These are phyloP conservation scores for Diaporthe caulivora DNA, from an alignment of 2,329 filamentous ascomycete genomes.

Conservation along the genomic window DNA sequence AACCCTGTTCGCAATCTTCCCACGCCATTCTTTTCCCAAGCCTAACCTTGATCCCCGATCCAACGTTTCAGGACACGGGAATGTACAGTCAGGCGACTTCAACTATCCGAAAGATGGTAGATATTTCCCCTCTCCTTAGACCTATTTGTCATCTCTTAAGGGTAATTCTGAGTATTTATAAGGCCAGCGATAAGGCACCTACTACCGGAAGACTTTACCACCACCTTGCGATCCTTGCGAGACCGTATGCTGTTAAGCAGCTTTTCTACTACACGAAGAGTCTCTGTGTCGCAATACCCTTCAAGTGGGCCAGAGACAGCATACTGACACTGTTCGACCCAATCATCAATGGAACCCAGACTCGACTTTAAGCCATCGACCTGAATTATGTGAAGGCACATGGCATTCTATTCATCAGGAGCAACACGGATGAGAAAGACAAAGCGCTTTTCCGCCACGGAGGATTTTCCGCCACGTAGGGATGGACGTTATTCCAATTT, in stretches of 20 bases:
- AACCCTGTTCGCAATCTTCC: no score
- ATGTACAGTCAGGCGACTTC: no score
- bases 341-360: conserved; percentile 52
- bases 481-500: no score
- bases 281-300: conserved; percentile 76
- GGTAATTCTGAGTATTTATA: no score
- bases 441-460: no score
- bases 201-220: conserved; percentile 86
- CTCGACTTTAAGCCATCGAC: conserved; percentile 61
- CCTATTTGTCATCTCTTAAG: no score
- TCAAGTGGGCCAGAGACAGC: conserved; percentile 72
- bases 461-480: no score
- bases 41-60: no score
- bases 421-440: conserved; percentile 34
- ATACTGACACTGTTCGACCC: conserved; percentile 61
- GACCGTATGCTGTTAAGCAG: conserved; percentile 77
- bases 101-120: no score
- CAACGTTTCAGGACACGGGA: no score
- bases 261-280: conserved; percentile 80
- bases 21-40: no score
- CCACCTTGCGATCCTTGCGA: conserved; percentile 83
- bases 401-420: conserved; percentile 67
- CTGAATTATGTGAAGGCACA: conserved; percentile 73
- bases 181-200: conserved; percentile 82
- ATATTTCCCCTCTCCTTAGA: no score